Evolutionary conservation across 495 filamentous ascomycete genomes (phyloP).

Genomic region (Daldinia vernicosa): DNA sequence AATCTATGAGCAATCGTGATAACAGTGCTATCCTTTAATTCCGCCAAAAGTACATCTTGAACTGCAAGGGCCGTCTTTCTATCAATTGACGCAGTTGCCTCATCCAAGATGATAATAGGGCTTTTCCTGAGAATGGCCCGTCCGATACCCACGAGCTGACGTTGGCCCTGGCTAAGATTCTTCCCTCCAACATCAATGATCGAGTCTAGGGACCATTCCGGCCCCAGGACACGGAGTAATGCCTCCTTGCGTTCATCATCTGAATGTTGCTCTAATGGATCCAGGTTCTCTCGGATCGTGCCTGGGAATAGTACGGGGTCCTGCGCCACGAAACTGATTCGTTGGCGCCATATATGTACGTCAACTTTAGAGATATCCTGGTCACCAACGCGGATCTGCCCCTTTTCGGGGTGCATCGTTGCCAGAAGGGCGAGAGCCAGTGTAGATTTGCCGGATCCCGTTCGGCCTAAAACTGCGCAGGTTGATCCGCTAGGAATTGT

Average conservation of each 20-base stretch:
- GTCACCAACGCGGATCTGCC: conserved; percentile 63
- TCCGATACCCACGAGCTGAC: conserved; percentile 68
- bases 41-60: conserved; percentile 77
- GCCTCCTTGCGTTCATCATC: conserved; percentile 59
- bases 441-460: conserved; percentile 70
- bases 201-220: conserved; percentile 55
- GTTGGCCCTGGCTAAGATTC: conserved; percentile 69
- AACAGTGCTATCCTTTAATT: conserved; percentile 80
- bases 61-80: conserved; percentile 78
- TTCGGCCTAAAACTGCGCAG: conserved; percentile 70
- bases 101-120: conserved; percentile 72
- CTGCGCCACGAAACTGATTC: conserved; percentile 69
- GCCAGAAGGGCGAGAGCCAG: conserved; percentile 65
- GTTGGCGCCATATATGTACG: conserved; percentile 62
- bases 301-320: conserved; percentile 69
- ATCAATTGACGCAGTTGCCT: conserved; percentile 89
- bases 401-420: conserved; percentile 58
- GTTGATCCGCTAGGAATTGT: conserved; percentile 77
- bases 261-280: conserved; percentile 57
- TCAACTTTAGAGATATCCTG: conserved; percentile 61
- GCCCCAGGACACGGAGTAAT: conserved; percentile 54
- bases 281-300: conserved; percentile 64
- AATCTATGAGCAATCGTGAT: conserved; percentile 87
- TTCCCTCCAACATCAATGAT: conserved; percentile 65
- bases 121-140: conserved; percentile 66